Evolutionary conservation across 495 filamentous ascomycete genomes (phyloP).

Genomic region (Immersiella caudata): DNA sequence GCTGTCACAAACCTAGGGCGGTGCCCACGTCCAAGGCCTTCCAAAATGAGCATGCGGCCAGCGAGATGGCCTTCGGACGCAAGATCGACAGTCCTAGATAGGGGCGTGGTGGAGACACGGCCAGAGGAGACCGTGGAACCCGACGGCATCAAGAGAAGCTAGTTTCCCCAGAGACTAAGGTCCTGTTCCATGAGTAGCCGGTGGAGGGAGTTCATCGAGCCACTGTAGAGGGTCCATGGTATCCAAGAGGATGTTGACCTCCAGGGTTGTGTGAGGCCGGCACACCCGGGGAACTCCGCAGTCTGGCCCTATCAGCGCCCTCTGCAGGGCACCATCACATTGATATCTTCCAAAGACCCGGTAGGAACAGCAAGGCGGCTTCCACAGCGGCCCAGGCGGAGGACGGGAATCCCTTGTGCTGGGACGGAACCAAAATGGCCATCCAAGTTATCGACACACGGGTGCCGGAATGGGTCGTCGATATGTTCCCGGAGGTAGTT

Average conservation of each 20-base stretch:
- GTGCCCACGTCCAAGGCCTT: no score
- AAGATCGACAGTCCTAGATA: no score
- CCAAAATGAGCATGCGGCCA: no score
- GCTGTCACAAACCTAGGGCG: no score
- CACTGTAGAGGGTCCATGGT: no score
- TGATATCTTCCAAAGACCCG: neutral
- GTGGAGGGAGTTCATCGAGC: no score
- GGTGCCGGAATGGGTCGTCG: neutral
- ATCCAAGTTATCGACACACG: neutral
- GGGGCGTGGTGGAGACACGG: no score
- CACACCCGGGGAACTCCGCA: neutral
- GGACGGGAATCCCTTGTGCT: neutral
- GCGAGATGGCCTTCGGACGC: no score
- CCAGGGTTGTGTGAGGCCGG: neutral
- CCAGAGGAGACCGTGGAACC: no score
- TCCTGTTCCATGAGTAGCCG: no score
- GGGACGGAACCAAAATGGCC: neutral
- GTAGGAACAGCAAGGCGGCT: neutral
- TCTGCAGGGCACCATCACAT: neutral
- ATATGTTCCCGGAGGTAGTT: neutral
- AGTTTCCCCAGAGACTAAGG: no score
- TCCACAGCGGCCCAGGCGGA: neutral
- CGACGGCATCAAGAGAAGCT: no score
- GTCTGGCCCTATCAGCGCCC: neutral
- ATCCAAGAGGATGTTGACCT: neutral